Conservation (phyloP, 208 protist genomes). For the Leishmania tarentolae region DNA sequence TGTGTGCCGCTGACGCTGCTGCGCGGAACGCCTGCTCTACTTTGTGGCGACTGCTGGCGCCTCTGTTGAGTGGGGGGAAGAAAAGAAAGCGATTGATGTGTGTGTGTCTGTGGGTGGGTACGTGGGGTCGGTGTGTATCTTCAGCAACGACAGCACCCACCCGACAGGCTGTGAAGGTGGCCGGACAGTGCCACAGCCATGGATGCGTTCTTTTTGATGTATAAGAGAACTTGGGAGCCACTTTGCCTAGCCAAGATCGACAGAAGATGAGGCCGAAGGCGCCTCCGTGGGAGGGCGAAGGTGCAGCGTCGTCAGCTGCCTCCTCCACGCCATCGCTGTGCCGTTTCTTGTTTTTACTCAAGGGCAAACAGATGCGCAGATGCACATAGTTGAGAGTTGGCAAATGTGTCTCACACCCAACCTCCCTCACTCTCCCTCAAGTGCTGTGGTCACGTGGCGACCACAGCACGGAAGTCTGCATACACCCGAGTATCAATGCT, state of each 20-base stretch:
- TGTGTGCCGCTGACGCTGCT: slow-evolving; percentile 2
- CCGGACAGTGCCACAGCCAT: not conserved
- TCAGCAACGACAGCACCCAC: not conserved
- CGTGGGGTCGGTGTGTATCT: not conserved
- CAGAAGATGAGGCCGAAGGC: not conserved
- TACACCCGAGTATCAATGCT: not conserved
- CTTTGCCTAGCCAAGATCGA: not conserved
- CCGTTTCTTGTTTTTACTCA: not conserved
- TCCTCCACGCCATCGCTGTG: not conserved
- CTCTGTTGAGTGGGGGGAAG: not conserved
- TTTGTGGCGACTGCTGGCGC: not conserved
- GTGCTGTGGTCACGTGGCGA: not conserved
- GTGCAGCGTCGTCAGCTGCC: not conserved
- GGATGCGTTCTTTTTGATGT: not conserved
- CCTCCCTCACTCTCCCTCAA: too few species aligned
- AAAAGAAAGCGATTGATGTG: not conserved
- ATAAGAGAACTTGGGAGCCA: not conserved
- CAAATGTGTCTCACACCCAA: not conserved
- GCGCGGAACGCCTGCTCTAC: not conserved
- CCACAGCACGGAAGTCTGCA: not conserved
- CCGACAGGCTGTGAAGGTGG: not conserved
- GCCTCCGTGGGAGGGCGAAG: not conserved
- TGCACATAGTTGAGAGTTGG: too few species aligned
- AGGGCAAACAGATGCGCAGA: not conserved
- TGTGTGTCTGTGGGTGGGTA: not conserved